Percentiles rank a stretch among this genome's conserved stretches.
These are phyloP conservation scores for Malus asiatica DNA, from an alignment of 306 rosid species.

Conservation along the genomic window DNA sequence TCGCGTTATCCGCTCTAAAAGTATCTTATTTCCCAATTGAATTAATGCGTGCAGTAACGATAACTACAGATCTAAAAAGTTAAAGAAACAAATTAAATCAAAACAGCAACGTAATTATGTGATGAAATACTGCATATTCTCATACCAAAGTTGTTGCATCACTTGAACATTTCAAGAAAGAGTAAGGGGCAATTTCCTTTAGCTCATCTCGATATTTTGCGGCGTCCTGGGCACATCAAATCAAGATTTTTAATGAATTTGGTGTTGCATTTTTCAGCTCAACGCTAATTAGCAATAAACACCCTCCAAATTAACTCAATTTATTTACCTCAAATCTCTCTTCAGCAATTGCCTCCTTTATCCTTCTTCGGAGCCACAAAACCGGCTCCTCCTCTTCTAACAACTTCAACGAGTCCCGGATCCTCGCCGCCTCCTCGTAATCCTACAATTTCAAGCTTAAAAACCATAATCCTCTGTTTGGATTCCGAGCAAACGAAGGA, in stretches of 20 bases:
- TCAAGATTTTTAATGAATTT: neutral
- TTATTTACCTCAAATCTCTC: slow-evolving; percentile 68
- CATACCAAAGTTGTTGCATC: slow-evolving; percentile 87
- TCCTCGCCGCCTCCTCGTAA: slow-evolving; percentile 91
- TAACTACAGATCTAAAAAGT: no score
- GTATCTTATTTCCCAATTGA: neutral
- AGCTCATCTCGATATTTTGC: slow-evolving; percentile 84
- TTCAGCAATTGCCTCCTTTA: slow-evolving; percentile 69
- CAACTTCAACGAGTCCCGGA: slow-evolving; percentile 67
- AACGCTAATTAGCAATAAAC: neutral
- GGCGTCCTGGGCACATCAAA: slow-evolving; percentile 57
- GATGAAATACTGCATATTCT: neutral
- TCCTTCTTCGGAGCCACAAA: slow-evolving; percentile 53
- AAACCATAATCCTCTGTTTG: neutral
- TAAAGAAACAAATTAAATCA: neutral
- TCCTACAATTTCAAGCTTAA: slow-evolving; percentile 40
- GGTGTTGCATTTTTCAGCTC: neutral
- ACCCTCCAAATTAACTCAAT: neutral
- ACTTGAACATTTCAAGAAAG: slow-evolving; percentile 80
- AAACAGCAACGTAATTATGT: neutral
- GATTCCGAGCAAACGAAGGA: neutral
- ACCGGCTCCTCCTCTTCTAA: slow-evolving; percentile 87
- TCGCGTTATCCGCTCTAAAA: neutral
- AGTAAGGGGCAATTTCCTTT: slow-evolving; percentile 61
- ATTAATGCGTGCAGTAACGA: neutral